Percentiles rank a stretch among this genome's conserved stretches.
These are phyloP conservation scores for Pharus latifolius DNA, from an alignment of 176 grass and related monocot species.

Conservation along the genomic window DNA sequence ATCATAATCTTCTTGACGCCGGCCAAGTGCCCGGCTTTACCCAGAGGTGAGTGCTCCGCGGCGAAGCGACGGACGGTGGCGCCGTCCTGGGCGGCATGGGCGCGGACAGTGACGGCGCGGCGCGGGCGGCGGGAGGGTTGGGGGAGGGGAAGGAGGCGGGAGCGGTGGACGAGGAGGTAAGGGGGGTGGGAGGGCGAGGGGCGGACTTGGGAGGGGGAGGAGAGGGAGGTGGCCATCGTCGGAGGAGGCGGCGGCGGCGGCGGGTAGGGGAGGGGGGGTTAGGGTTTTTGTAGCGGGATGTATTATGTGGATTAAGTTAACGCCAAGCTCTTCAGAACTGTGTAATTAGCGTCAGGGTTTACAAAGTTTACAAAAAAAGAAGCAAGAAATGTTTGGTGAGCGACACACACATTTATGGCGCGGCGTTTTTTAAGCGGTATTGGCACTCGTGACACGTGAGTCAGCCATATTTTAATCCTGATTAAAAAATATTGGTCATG, in stretches of 20 bases:
- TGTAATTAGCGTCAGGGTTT: no score
- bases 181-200: neutral
- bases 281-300: no score
- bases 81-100: neutral
- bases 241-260: constrained; percentile 3
- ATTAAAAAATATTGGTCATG: no score
- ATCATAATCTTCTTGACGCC: constrained; percentile 93
- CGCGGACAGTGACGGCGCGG: neutral
- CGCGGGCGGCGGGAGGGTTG: constrained; percentile 5
- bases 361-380: no score
- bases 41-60: neutral
- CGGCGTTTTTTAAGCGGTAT: no score
- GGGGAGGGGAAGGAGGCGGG: neutral
- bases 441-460: no score
- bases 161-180: neutral
- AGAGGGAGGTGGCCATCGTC: constrained; percentile 46
- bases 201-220: constrained; percentile 26
- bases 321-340: no score
- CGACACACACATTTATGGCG: no score
- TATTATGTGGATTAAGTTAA: no score
- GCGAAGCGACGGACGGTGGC: constrained; percentile 21
- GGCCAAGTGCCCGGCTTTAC: constrained; percentile 31
- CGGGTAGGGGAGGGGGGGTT: neutral
- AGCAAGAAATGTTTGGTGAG: no score
- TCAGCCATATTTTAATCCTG: no score